Percentiles rank a stretch among this genome's conserved stretches.
Evolutionary conservation across 176 grass and related monocot genomes (phyloP).

Genomic region (Rhynchospora breviuscula): DNA sequence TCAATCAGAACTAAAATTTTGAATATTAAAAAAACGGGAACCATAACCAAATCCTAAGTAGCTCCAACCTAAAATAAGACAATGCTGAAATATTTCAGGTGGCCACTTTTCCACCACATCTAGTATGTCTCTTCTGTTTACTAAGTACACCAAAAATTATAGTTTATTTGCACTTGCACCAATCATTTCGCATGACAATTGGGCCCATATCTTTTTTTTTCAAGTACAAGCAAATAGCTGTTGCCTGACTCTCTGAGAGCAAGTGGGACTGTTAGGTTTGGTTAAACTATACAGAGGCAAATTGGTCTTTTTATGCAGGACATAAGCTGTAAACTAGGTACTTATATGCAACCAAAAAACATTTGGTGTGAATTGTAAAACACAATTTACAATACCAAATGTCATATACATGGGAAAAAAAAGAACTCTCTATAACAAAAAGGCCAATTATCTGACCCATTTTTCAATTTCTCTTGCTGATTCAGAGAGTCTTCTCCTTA

Average conservation of each 20-base stretch:
- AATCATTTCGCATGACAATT: conserved; percentile 9
- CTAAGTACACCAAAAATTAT: not conserved
- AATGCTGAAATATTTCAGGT: not conserved
- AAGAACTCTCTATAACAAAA: not conserved
- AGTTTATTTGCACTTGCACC: conserved; percentile 2
- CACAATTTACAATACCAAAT: not conserved
- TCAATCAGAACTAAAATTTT: not conserved
- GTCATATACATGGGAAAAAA: not conserved
- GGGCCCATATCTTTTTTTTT: not conserved
- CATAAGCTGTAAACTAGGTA: not conserved
- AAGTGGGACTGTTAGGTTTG: not conserved
- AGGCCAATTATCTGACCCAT: conserved; percentile 53
- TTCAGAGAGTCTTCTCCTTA: conserved; percentile 84
- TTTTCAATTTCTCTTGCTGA: conserved; percentile 77
- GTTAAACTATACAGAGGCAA: not conserved
- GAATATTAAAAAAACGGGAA: not conserved
- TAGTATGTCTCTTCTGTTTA: not conserved
- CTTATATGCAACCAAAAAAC: not conserved
- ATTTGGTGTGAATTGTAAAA: not conserved
- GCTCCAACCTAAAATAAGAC: not conserved
- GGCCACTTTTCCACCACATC: not conserved
- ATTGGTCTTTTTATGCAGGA: not conserved
- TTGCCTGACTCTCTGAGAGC: not conserved
- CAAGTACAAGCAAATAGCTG: not conserved
- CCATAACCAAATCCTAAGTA: not conserved